Evolutionary conservation across 768 basidiomycete species (phyloP), one percentile per base, ranked within the genome.

Genomic region (Hygrocybe punicea): DNA sequence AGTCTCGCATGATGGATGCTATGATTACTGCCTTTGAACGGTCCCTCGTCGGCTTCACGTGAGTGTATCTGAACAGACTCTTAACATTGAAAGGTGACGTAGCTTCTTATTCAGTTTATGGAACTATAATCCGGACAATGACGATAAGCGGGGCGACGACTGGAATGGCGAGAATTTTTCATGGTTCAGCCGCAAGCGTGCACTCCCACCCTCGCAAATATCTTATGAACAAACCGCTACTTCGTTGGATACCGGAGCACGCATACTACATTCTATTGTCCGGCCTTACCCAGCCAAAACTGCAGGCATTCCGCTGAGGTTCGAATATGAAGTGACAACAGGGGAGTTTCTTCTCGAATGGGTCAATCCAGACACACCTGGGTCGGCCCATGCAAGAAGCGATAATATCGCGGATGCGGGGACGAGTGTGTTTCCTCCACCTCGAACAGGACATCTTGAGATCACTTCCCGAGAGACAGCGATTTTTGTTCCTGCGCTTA

Each of bases 141-240:
- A 81, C 37, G 94, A 98, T 68, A 63, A 70, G 16, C 63, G 71
- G 23, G 96, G 96, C 14, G 95, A 98, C 67, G 72, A 85, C 67
- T 97, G 95, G 95, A 96, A 95, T 63, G 92, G 90, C 53, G 95
- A 99, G 71, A 97, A 95, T 73, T 98, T 99, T 68, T 93, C 92
- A 1, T 97, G 92, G 91, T 98, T 93, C 79, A 85, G 84, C 64
- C 73, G 75, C 42, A 72, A 69, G 35, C 83, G 86, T 14, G 84
- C 81, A 1, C 73, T 84, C 50, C 87, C 81, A 1, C 65, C 78
- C 0, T 80, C 79, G 0, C 66, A 84, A 39, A 75, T 87, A 11
- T 80, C 79, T 60, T 78, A 81, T 55, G 78, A 81, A 8, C 89
- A 90, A 69, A 74, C 74, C 17, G 79, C 84, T 2, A 76, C 81